A percentile compares a stretch with the other conserved stretches of the same genome.
These are phyloP conservation scores for Zygosaccharomyces siamensis DNA, from an alignment of 805 yeast species.

Conservation along the genomic window DNA sequence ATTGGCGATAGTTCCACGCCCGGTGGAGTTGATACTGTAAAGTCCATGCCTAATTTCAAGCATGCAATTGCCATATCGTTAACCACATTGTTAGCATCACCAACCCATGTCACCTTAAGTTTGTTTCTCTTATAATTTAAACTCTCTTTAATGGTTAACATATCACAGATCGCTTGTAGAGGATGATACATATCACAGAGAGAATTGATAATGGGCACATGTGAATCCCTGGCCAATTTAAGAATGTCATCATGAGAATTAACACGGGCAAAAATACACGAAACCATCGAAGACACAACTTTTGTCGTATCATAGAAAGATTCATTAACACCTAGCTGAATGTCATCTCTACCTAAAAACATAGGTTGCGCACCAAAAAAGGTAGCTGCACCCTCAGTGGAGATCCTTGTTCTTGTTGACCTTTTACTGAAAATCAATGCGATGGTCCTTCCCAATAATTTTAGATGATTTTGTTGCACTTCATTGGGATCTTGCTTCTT, in stretches of 20 bases:
- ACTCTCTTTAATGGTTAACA: constrained; percentile 78
- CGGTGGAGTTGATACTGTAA: constrained; percentile 79
- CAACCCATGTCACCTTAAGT: constrained; percentile 88
- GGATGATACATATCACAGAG: constrained; percentile 93
- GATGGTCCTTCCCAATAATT: constrained; percentile 73
- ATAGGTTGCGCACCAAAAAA: constrained; percentile 94
- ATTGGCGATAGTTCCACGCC: constrained; percentile 57
- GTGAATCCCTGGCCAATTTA: constrained; percentile 69
- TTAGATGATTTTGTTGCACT: constrained; percentile 38
- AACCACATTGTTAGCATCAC: constrained; percentile 93
- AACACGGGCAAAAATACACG: constrained; percentile 97
- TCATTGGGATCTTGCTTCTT: constrained; percentile 45
- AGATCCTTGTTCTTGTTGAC: constrained; percentile 91
- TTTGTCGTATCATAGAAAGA: constrained; percentile 81
- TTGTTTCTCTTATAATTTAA: constrained; percentile 51
- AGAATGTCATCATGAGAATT: constrained; percentile 77
- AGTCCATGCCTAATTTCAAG: constrained; percentile 75
- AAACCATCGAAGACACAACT: constrained; percentile 91
- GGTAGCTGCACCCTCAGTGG: constrained; percentile 89
- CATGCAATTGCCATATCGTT: constrained; percentile 90
- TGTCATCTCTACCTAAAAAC: constrained; percentile 94
- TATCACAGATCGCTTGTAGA: constrained; percentile 88
- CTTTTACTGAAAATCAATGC: constrained; percentile 85
- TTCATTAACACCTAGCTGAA: constrained; percentile 95
- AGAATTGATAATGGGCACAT: constrained; percentile 90